phyloP scores from a whole-genome alignment of 1,284 basidiomycete genomes.

The Ceratorhiza oryzae-sativae region DNA sequence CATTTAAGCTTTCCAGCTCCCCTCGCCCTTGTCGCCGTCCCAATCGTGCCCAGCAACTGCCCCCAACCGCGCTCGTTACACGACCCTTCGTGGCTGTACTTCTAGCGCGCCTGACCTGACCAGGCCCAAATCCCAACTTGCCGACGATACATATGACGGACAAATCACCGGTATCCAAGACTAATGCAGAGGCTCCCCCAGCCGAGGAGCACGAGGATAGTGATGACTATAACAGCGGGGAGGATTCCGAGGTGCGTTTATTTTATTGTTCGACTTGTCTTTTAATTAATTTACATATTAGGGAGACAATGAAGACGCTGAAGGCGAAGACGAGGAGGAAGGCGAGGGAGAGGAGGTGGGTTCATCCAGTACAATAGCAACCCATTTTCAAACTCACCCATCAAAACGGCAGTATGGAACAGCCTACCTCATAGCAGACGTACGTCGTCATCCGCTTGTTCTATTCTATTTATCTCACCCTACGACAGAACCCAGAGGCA shows the following conservation, averaged over 20 bases:
- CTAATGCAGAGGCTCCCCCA: background rate
- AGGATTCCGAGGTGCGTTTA: slow-evolving; percentile 19
- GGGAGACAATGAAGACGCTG: slow-evolving; percentile 5
- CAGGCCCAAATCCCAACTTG: background rate
- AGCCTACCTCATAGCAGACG: slow-evolving; percentile 8
- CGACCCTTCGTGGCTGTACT: background rate
- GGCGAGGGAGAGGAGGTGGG: slow-evolving; percentile 24
- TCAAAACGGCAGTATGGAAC: slow-evolving; percentile 1
- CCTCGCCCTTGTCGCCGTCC: background rate
- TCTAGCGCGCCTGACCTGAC: background rate
- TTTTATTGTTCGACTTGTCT: background rate
- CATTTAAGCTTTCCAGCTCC: background rate
- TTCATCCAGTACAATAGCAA: background rate
- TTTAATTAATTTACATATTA: background rate
- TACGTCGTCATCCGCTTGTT: background rate
- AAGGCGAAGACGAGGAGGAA: background rate
- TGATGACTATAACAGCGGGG: slow-evolving; percentile 25
- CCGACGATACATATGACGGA: background rate
- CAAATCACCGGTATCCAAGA: slow-evolving; percentile 1
- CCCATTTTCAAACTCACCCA: background rate
- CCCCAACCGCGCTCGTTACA: background rate
- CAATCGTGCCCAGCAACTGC: background rate
- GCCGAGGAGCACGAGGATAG: slow-evolving; percentile 15
- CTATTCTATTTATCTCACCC: background rate
- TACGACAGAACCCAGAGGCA: slow-evolving; percentile 1